Evolutionary conservation across 441 rosid species (phyloP), one percentile per base, ranked within the genome.

Genomic region (Populus hybrid): DNA sequence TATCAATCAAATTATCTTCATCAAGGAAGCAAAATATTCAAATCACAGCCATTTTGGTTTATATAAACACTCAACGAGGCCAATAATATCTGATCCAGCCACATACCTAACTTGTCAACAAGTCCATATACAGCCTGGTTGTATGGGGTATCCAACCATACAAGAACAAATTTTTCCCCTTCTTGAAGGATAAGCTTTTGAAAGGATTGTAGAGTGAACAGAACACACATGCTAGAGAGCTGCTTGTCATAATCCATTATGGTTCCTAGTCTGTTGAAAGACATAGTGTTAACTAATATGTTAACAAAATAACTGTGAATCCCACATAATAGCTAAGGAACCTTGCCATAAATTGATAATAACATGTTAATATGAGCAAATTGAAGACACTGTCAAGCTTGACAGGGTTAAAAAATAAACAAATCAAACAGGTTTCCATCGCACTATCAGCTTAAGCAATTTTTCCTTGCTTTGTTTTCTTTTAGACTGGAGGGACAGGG

Each of bases 41-140:
- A 21, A 61, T 61, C 24, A 46, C 57, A 21, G 1, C 28, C 24
- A 21, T 21, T 61, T 61, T 21, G 66, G 66, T 61, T 61, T 21
- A 61, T 61, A 1, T 61, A 9, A 61, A 61, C 66, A 30, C 26
- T 35, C 35, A 67, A 28, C 4, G 40, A 79, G 71, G 35, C 28
- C 80, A 11, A 35, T 34, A 73, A 72, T 26, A 76, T 76, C n/a
- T 74, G 77, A 46, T 40, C 78, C 80, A 75, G 78, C 26, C 24
- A 83, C 91, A 82, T 74, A 87, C 98, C 98, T 82, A 96, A 84
- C 82, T 91, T 96, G 83, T 94, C 97, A 79, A 96, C 98, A 38
- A 92, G 91, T 65, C 98, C 98, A 83, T 94, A 94, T 28, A 92
- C 96, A 76, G 97, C 98, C 82, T 94, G 98, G 84, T 96, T 94